phyloP scores from a whole-genome alignment of 495 filamentous ascomycete genomes.

The Parathielavia hyrcaniae region DNA sequence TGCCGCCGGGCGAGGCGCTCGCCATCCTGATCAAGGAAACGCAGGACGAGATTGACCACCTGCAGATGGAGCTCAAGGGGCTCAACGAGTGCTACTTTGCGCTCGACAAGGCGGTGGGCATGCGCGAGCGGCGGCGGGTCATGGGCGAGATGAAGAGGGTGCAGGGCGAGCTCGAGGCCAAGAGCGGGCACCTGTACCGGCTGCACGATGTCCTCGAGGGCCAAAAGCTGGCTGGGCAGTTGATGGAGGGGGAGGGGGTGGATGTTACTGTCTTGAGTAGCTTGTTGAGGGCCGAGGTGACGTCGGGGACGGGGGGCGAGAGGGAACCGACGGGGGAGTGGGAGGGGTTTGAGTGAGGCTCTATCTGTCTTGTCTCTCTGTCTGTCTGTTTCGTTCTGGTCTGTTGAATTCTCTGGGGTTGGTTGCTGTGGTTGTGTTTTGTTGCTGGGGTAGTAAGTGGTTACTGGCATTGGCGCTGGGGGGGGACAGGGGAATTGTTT shows the following conservation, averaged over 20 bases:
- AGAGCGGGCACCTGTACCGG: slow-evolving; percentile 81
- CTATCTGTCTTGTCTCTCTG: not conserved
- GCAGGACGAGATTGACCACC: slow-evolving; percentile 74
- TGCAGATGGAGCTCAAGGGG: slow-evolving; percentile 59
- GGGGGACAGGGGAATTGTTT: no score
- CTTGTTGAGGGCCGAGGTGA: slow-evolving; percentile 21
- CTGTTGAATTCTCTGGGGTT: not conserved
- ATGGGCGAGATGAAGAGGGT: slow-evolving; percentile 59
- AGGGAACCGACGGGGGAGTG: slow-evolving; percentile 31
- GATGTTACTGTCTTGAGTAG: slow-evolving; percentile 54
- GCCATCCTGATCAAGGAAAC: slow-evolving; percentile 73
- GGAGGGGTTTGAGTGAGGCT: slow-evolving; percentile 35
- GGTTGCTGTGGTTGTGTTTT: not conserved
- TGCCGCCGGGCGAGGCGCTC: slow-evolving; percentile 67
- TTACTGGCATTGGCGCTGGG: not conserved
- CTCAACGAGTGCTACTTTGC: slow-evolving; percentile 58
- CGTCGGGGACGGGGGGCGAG: slow-evolving; percentile 11
- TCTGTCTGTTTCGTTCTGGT: not conserved
- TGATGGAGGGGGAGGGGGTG: slow-evolving; percentile 60
- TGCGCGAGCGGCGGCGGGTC: slow-evolving; percentile 56
- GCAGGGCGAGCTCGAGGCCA: slow-evolving; percentile 61
- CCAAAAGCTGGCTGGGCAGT: slow-evolving; percentile 57
- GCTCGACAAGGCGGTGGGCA: slow-evolving; percentile 63
- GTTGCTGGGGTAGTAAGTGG: not conserved
- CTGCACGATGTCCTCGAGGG: slow-evolving; percentile 88